These are phyloP conservation scores for Pulicaria dysenterica DNA, from an alignment of 129 eudicot species.

Conservation along the genomic window DNA sequence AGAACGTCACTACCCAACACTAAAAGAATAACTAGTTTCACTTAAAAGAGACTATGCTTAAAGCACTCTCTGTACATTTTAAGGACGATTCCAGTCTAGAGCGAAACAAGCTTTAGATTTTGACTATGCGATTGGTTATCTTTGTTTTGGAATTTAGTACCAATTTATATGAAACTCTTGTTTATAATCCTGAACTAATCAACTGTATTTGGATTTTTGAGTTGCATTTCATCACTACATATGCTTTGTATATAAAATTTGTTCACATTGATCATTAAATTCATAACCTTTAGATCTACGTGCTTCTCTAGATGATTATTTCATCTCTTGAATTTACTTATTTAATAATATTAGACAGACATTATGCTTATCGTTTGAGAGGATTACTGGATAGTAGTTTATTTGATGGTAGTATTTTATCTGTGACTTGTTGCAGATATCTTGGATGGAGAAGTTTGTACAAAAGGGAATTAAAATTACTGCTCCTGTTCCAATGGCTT, in stretches of 20 bases:
- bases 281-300: not conserved
- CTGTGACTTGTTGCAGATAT: conserved; percentile 64
- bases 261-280: conserved; percentile 7
- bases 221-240: conserved; percentile 17
- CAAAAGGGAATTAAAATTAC: conserved; percentile 86
- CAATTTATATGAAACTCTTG: conserved; percentile 1
- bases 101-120: conserved; percentile 1
- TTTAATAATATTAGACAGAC: no score
- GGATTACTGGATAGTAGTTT: not conserved
- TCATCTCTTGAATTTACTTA: not conserved
- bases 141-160: not conserved
- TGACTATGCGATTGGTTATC: not conserved
- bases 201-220: conserved; percentile 3
- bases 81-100: not conserved
- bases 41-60: not conserved
- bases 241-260: not conserved
- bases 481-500: conserved; percentile 96
- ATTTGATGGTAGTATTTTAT: not conserved
- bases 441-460: conserved; percentile 99
- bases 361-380: not conserved
- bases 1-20: not conserved
- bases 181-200: conserved; percentile 4
- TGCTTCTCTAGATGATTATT: conserved; percentile 2
- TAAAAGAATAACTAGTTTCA: not conserved
- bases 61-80: not conserved